Conservation (phyloP, 2,329 filamentous ascomycete genomes). For the Pyrenophora teres region DNA sequence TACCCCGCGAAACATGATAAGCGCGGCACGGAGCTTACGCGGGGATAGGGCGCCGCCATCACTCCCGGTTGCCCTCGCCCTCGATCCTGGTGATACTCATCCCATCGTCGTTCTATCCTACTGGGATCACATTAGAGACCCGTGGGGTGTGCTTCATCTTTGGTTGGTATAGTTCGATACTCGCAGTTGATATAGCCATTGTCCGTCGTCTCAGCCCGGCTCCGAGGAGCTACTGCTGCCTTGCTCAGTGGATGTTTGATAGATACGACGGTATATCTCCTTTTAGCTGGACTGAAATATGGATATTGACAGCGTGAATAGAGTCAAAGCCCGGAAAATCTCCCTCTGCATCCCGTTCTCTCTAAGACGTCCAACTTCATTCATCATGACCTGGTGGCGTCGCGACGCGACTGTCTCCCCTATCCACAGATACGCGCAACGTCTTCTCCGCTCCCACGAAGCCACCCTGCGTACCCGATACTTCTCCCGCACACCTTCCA, state of each 20-base stretch:
- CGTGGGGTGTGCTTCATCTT: background rate
- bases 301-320: background rate
- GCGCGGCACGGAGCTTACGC: slow-evolving; percentile 30
- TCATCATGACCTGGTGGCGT: slow-evolving; percentile 38
- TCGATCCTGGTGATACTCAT: background rate
- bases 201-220: slow-evolving; percentile 1
- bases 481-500: slow-evolving; percentile 35
- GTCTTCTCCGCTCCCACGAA: slow-evolving; percentile 29
- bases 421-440: slow-evolving; percentile 30
- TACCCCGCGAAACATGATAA: slow-evolving; percentile 36
- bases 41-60: slow-evolving; percentile 26
- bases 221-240: slow-evolving; percentile 13
- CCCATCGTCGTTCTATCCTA: background rate
- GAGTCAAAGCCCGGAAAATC: background rate
- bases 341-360: background rate
- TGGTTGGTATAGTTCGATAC: background rate
- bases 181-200: slow-evolving; percentile 8
- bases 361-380: background rate
- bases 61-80: slow-evolving; percentile 8
- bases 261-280: slow-evolving; percentile 1
- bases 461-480: slow-evolving; percentile 31
- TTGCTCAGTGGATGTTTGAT: slow-evolving; percentile 4
- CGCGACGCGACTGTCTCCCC: slow-evolving; percentile 33
- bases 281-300: background rate
- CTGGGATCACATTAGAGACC: background rate